Evolutionary conservation across 768 basidiomycete genomes (phyloP).

Genomic region (Megacollybia marginata): DNA sequence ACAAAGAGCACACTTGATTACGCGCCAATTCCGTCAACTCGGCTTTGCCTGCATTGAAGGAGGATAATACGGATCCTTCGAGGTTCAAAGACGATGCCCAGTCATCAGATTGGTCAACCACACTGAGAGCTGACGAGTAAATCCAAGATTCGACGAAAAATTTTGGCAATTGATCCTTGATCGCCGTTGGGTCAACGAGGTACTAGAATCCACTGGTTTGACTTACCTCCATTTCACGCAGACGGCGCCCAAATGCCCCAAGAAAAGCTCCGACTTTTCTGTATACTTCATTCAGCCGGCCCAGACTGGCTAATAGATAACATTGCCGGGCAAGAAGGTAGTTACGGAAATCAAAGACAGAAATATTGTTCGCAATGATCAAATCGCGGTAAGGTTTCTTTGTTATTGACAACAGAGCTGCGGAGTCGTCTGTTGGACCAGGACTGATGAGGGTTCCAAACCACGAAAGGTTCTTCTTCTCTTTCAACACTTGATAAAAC

Average conservation of each 20-base stretch:
- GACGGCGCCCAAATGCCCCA: conserved; percentile 61
- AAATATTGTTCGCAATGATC: conserved; percentile 84
- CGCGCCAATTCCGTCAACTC: conserved; percentile 87
- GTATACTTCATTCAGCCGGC: conserved; percentile 62
- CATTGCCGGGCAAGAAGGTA: conserved; percentile 90
- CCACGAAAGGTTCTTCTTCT: conserved; percentile 82
- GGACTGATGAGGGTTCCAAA: conserved; percentile 81
- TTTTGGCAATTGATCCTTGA: conserved; percentile 43
- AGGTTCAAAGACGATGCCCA: conserved; percentile 53
- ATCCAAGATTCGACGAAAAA: conserved; percentile 92
- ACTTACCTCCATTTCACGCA: conserved; percentile 70
- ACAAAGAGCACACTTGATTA: conserved; percentile 51
- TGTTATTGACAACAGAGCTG: conserved; percentile 66
- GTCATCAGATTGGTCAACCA: conserved; percentile 69
- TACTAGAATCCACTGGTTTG: neutral
- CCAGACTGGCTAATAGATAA: conserved; percentile 60
- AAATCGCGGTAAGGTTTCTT: conserved; percentile 87
- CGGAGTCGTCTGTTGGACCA: conserved; percentile 64
- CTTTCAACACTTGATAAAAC: conserved; percentile 67
- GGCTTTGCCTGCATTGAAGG: conserved; percentile 73
- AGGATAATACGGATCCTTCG: conserved; percentile 37
- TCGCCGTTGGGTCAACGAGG: conserved; percentile 1
- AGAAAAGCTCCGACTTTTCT: conserved; percentile 71
- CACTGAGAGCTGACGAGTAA: conserved; percentile 82
- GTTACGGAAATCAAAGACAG: conserved; percentile 87